Percentiles rank a stretch among this genome's conserved stretches.
phyloP scores from a whole-genome alignment of 2,329 filamentous ascomycete species.

The Corinectria fuckeliana region DNA sequence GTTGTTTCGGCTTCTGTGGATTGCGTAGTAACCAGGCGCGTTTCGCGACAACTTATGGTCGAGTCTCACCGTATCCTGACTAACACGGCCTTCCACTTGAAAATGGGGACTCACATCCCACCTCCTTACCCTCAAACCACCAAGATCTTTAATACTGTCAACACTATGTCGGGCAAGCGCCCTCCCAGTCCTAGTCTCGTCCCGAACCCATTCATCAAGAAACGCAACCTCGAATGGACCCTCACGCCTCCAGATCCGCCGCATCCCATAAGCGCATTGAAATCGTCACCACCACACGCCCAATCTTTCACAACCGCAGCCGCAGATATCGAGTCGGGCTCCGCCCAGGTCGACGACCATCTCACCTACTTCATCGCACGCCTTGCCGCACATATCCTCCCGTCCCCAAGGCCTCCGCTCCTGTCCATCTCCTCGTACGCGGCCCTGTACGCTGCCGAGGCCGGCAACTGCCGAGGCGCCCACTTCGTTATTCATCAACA shows the following conservation, averaged over 20 bases:
- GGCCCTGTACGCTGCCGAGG: slow-evolving; percentile 46
- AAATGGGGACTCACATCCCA: not conserved
- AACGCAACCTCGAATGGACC: slow-evolving; percentile 53
- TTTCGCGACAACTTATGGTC: too few species aligned
- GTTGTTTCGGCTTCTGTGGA: too few species aligned
- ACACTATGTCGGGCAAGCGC: slow-evolving; percentile 37
- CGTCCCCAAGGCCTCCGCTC: slow-evolving; percentile 35
- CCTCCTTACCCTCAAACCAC: not conserved
- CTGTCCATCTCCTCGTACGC: slow-evolving; percentile 46
- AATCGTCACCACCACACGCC: slow-evolving; percentile 15
- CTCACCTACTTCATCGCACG: slow-evolving; percentile 46
- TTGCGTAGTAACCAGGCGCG: too few species aligned
- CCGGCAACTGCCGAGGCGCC: slow-evolving; percentile 43
- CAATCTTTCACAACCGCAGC: slow-evolving; percentile 41
- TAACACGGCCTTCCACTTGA: too few species aligned
- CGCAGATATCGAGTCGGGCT: slow-evolving; percentile 50
- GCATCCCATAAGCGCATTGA: slow-evolving; percentile 8
- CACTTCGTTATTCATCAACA: slow-evolving; percentile 78
- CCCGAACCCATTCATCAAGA: slow-evolving; percentile 55
- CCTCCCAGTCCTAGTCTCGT: slow-evolving; percentile 45
- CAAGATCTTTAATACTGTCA: not conserved
- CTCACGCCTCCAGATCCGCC: slow-evolving; percentile 31
- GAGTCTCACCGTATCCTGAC: too few species aligned
- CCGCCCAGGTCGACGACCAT: slow-evolving; percentile 47
- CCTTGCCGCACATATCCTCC: slow-evolving; percentile 40